Evolutionary conservation across 1,284 basidiomycete species (phyloP).

Genomic region (Naganishia sp.): DNA sequence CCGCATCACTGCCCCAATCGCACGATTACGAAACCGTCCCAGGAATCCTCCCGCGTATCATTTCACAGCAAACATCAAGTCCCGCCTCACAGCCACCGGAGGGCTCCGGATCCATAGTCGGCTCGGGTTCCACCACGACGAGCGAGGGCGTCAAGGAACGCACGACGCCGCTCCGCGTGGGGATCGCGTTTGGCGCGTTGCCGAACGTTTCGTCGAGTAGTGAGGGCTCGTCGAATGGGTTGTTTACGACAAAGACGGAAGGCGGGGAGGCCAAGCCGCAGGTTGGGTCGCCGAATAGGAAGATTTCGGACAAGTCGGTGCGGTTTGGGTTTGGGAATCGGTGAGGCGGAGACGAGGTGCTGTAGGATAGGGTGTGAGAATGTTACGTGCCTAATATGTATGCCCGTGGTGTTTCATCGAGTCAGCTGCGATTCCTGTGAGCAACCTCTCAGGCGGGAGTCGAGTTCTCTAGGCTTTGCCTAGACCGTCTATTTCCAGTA

Average conservation of each 20-base stretch:
- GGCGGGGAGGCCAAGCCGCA: background rate
- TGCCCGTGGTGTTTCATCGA: too few species aligned
- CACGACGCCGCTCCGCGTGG: slow-evolving; percentile 13
- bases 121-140: background rate
- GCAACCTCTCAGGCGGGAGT: too few species aligned
- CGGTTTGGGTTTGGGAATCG: slow-evolving; percentile 26
- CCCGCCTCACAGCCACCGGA: background rate
- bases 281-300: slow-evolving; percentile 3
- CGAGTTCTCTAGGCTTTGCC: too few species aligned
- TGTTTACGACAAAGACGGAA: background rate
- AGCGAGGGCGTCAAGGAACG: background rate
- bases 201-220: slow-evolving; percentile 15
- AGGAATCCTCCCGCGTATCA: slow-evolving; percentile 2
- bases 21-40: slow-evolving; percentile 21
- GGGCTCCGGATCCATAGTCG: background rate
- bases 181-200: slow-evolving; percentile 13
- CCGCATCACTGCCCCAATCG: slow-evolving; percentile 19
- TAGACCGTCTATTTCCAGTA: too few species aligned
- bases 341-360: background rate
- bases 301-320: slow-evolving; percentile 12
- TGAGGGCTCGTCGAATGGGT: background rate
- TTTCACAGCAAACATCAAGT: slow-evolving; percentile 2
- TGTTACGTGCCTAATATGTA: too few species aligned
- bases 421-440: too few species aligned
- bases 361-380: too few species aligned